Evolutionary conservation across 352 stramenopile genomes (phyloP), one percentile per base, ranked within the genome.

Genomic region (Globisporangium yorkense): DNA sequence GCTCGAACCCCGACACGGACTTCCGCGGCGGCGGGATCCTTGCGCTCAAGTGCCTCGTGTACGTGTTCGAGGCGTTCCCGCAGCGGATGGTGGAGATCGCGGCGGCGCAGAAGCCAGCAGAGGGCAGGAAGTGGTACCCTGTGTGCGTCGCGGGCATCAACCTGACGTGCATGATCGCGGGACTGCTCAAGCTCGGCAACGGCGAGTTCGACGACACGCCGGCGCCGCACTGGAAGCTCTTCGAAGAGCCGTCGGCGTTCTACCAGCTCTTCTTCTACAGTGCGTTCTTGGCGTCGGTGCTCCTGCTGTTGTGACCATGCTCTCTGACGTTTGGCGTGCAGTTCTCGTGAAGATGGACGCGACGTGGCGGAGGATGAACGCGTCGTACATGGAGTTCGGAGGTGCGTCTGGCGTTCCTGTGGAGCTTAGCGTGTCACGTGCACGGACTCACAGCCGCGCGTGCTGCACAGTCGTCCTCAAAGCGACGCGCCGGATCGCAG

Each of bases 361-460:
- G 2, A 79, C 76, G n/a, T 92, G 80, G 82, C 73, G 87, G 40
- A 73, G 77, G 20, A 76, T 88, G 62, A 89, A 90, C 62, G 81
- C 77, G 13, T 89, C 85, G 12, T 89, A 89, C 59, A 94, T 94
- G 85, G 80, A 94, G 61, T 94, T 94, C 68, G 71, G 74, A 41
- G 72, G 84, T 94, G 67, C n/a, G 51, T 45, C 29, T 15, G 0
- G 21, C 46, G 9, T 10, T 51, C 5, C 45, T 31, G 45, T 33
- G 0, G 20, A 27, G 24, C 24, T 27, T 27, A 27, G 24, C 1
- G 24, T 27, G 15, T 27, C 51, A n/a, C 10, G 8, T 5, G 39
- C 47, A 21, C 27, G 51, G 20, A 58, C 48, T 51, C 10, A 37
- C 20, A 46, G 18, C 33, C 48, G 59, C 18, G 47, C 20, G 50